Conservation (phyloP, 257 asterid species). For the Capsicum rhomboideum region DNA sequence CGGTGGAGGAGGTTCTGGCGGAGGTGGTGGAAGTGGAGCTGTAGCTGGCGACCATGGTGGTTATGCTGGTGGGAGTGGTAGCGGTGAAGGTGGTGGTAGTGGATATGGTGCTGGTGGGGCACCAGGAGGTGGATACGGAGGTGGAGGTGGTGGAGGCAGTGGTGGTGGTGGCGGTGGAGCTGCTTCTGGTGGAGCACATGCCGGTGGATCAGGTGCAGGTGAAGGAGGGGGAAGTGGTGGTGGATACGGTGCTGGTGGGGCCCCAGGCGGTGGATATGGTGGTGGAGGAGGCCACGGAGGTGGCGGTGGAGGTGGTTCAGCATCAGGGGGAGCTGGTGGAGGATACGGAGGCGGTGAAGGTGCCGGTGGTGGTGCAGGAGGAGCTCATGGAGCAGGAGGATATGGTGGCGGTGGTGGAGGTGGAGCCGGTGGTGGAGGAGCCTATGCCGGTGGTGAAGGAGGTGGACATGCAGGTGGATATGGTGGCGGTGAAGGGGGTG, state of each 20-base stretch:
- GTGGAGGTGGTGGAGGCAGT: conserved; percentile 16
- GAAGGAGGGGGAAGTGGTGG: conserved; percentile 28
- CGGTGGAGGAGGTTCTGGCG: conserved; percentile 24
- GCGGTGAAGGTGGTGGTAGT: conserved; percentile 26
- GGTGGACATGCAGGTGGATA: neutral
- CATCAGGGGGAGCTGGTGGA: conserved; percentile 24
- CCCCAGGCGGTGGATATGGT: neutral
- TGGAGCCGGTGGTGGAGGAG: conserved; percentile 17
- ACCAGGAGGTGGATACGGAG: conserved; percentile 22
- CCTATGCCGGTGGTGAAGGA: neutral
- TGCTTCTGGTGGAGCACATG: conserved; percentile 17
- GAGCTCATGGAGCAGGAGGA: conserved; percentile 37
- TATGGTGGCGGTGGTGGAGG: conserved; percentile 32
- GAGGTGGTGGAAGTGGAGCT: conserved; percentile 31
- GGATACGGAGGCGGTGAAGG: conserved; percentile 38
- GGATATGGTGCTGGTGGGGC: conserved; percentile 42
- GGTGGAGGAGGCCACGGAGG: conserved; percentile 15
- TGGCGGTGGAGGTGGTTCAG: conserved; percentile 44
- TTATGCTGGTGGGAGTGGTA: conserved; percentile 18
- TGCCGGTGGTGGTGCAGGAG: conserved; percentile 40
- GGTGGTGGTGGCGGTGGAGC: conserved; percentile 17
- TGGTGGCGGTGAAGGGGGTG: neutral
- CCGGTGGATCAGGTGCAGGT: conserved; percentile 23
- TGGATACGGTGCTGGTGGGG: conserved; percentile 7
- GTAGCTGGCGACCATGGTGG: conserved; percentile 19